A percentile compares a stretch with the other conserved stretches of the same genome.
These are phyloP conservation scores for Pseudoscleropodium purum DNA, from an alignment of 225 moss, liverwort and hornwort genomes.

Conservation along the genomic window DNA sequence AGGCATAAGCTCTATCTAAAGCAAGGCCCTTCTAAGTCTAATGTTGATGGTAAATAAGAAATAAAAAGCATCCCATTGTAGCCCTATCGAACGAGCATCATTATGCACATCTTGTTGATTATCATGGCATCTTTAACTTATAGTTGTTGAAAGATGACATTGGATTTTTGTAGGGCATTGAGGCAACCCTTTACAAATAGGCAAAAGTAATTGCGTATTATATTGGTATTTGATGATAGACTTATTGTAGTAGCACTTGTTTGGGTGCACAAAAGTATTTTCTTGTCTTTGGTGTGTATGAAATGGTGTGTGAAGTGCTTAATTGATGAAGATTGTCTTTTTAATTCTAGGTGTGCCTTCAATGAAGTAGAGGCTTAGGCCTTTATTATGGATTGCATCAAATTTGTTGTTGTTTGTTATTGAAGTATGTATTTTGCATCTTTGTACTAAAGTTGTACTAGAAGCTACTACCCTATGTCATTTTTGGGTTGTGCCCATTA, in stretches of 20 bases:
- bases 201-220: not conserved
- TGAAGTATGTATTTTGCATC: not conserved
- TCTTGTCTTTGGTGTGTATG: not conserved
- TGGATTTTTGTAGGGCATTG: not conserved
- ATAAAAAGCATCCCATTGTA: not conserved
- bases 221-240: not conserved
- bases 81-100: not conserved
- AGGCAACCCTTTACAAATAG: not conserved
- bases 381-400: not conserved
- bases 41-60: not conserved
- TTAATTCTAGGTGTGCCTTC: not conserved
- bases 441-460: fast-evolving
- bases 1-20: too few species aligned
- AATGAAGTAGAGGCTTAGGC: not conserved
- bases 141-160: not conserved
- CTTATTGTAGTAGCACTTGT: not conserved
- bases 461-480: not conserved
- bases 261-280: not conserved
- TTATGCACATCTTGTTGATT: not conserved
- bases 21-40: not conserved
- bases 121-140: not conserved
- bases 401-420: not conserved
- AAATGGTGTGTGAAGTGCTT: not conserved
- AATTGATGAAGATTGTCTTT: not conserved
- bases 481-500: too few species aligned